phyloP scores from a whole-genome alignment of 2,329 filamentous ascomycete genomes.

The Exophiala dermatitidis region DNA sequence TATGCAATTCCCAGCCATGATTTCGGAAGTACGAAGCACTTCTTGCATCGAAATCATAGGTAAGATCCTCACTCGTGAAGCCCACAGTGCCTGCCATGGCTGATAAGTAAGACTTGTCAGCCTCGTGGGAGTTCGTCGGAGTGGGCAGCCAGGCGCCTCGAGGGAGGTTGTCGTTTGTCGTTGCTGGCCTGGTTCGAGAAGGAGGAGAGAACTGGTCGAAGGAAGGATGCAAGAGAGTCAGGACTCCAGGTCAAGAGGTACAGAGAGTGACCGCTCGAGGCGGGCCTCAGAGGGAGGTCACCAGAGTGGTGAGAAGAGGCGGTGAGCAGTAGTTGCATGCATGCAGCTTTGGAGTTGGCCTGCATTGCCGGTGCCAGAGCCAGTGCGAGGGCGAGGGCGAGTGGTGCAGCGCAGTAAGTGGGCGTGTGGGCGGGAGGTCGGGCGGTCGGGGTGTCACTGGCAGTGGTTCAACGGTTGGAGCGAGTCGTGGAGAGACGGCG shows the following conservation, averaged over 20 bases:
- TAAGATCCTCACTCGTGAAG: slow-evolving; percentile 40
- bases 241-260: slow-evolving; percentile 16
- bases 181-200: slow-evolving; percentile 21
- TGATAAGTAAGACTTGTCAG: slow-evolving; percentile 23
- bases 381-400: slow-evolving; percentile 18
- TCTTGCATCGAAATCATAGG: slow-evolving; percentile 44
- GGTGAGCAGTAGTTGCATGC: slow-evolving; percentile 16
- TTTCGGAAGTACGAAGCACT: slow-evolving; percentile 36
- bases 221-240: slow-evolving; percentile 13
- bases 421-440: neutral
- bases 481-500: slow-evolving; percentile 1
- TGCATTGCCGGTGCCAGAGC: neutral
- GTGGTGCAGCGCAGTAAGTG: slow-evolving; percentile 4
- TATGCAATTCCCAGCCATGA: slow-evolving; percentile 38
- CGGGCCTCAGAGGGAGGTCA: slow-evolving; percentile 17
- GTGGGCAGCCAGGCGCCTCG: slow-evolving; percentile 21
- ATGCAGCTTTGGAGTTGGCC: slow-evolving; percentile 17
- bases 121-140: slow-evolving; percentile 11
- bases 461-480: neutral
- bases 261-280: slow-evolving; percentile 23
- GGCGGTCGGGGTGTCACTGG: neutral
- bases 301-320: slow-evolving; percentile 18
- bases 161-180: slow-evolving; percentile 4
- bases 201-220: slow-evolving; percentile 15
- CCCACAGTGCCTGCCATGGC: slow-evolving; percentile 40